phyloP scores from a whole-genome alignment of 1,284 basidiomycete genomes.

The Cutaneotrichosporon cavernicola region DNA sequence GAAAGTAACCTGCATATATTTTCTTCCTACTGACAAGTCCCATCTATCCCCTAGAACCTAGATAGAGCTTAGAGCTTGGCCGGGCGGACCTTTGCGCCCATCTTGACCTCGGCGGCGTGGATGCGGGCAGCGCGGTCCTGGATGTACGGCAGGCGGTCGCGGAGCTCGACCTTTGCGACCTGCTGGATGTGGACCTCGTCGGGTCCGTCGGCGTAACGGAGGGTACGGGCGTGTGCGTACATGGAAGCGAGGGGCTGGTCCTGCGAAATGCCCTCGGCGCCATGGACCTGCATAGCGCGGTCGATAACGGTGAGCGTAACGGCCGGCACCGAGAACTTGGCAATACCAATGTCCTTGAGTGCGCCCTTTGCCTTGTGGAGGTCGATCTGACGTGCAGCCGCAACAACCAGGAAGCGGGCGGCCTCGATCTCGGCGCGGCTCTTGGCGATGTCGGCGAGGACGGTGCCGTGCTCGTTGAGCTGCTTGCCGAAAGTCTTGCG shows the following conservation, averaged over 20 bases:
- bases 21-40: background rate
- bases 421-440: constrained; percentile 90
- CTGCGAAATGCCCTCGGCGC: constrained; percentile 90
- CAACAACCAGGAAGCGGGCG: constrained; percentile 80
- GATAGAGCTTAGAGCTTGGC: constrained; percentile 6
- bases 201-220: constrained; percentile 88
- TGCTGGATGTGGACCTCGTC: constrained; percentile 96
- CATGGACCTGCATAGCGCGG: constrained; percentile 89
- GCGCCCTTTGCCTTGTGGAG: constrained; percentile 87
- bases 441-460: constrained; percentile 84
- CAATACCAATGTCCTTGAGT: constrained; percentile 93
- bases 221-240: constrained; percentile 79
- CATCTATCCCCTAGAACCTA: background rate
- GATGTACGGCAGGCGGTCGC: constrained; percentile 36
- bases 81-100: constrained; percentile 15
- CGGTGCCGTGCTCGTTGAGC: constrained; percentile 85
- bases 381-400: constrained; percentile 93
- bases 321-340: constrained; percentile 91
- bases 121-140: constrained; percentile 19
- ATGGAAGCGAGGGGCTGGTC: constrained; percentile 77
- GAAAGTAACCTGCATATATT: background rate
- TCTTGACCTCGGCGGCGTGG: constrained; percentile 11
- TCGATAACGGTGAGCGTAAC: constrained; percentile 87
- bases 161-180: constrained; percentile 81
- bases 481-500: constrained; percentile 93